Conservation (phyloP, 2,329 filamentous ascomycete species). For the Colletotrichum sp. region DNA sequence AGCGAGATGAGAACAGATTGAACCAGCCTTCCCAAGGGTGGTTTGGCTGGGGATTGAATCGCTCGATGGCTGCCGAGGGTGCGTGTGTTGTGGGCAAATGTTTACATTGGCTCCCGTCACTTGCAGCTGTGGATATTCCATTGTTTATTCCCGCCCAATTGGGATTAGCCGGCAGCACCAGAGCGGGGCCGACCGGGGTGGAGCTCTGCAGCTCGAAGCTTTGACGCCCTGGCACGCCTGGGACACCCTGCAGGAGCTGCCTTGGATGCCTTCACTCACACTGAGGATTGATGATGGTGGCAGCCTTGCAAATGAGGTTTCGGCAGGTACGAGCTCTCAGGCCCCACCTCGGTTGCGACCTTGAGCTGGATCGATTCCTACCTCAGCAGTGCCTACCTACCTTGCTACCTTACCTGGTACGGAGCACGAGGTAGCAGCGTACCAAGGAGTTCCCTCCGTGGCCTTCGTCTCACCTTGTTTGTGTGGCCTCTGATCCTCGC, state of each 20-base stretch:
- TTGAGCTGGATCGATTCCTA: not conserved
- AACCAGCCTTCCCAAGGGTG: not conserved
- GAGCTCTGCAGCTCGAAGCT: constrained; percentile 9
- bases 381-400: not conserved
- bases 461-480: not conserved
- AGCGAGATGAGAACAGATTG: constrained; percentile 31
- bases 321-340: not conserved
- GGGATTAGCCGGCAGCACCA: not conserved
- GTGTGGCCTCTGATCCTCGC: not conserved
- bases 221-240: not conserved
- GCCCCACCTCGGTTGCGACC: not conserved
- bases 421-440: not conserved
- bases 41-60: not conserved
- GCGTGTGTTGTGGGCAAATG: constrained; percentile 8
- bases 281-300: not conserved
- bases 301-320: constrained; percentile 17
- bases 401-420: not conserved
- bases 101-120: constrained; percentile 15
- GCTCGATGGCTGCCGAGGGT: not conserved
- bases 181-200: not conserved
- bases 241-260: not conserved
- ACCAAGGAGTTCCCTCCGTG: not conserved
- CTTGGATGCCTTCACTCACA: not conserved
- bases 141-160: constrained; percentile 20
- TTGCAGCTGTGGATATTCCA: constrained; percentile 8